Conservation (phyloP, 352 stramenopile species). For the Peronosclerospora sorghi region DNA sequence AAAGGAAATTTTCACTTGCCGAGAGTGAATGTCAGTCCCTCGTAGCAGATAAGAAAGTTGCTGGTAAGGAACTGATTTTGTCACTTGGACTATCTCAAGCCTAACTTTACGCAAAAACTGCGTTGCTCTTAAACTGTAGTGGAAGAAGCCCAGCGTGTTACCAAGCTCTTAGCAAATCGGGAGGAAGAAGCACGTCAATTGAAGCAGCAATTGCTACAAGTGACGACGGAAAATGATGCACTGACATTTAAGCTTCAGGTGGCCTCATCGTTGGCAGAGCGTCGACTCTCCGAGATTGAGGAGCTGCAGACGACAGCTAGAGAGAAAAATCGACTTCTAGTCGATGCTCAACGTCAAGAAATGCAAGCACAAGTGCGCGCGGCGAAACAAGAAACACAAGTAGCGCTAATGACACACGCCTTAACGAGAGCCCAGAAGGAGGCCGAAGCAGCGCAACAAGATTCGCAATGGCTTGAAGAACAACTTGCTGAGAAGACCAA, state of each 20-base stretch:
- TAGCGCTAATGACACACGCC: constrained; percentile 42
- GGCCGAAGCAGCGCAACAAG: too few species aligned
- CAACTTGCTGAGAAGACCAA: constrained; percentile 61
- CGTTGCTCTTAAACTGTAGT: constrained; percentile 13
- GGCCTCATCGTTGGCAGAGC: too few species aligned
- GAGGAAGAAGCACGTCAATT: constrained; percentile 21
- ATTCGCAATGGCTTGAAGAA: constrained; percentile 56
- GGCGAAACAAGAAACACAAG: constrained; percentile 55
- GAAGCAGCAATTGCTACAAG: constrained; percentile 38
- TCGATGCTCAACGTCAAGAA: constrained; percentile 46
- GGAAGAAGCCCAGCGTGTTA: constrained; percentile 22
- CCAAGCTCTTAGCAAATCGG: constrained; percentile 12
- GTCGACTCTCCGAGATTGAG: constrained; percentile 50
- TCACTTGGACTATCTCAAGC: background rate
- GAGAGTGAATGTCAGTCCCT: too few species aligned
- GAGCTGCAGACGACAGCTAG: constrained; percentile 42
- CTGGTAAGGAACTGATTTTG: constrained; percentile 20
- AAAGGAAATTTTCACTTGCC: constrained; percentile 44
- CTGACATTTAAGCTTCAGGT: constrained; percentile 39
- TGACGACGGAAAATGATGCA: constrained; percentile 52
- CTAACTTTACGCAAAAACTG: background rate
- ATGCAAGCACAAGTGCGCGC: constrained; percentile 53
- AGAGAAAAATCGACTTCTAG: constrained; percentile 42
- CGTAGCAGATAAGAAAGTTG: constrained; percentile 30
- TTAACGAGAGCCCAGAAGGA: too few species aligned